phyloP scores from a whole-genome alignment of 208 protist genomes.

The Leishmania martiniquensis region DNA sequence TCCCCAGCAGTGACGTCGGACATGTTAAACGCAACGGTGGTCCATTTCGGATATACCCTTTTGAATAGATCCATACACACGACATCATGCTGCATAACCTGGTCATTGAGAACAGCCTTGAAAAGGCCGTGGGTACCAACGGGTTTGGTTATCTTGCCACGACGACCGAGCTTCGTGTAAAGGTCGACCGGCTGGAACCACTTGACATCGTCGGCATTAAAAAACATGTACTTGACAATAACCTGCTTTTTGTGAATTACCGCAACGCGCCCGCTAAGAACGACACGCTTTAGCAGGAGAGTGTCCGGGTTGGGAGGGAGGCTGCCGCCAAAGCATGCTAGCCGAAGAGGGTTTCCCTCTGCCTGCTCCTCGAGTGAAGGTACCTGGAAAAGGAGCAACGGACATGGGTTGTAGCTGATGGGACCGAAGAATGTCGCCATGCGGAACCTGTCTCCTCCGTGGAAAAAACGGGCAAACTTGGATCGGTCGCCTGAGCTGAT shows the following conservation, averaged over 20 bases:
- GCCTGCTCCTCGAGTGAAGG: constrained; percentile 84
- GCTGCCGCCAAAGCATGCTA: constrained; percentile 79
- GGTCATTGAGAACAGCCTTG: constrained; percentile 96
- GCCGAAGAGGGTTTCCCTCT: constrained; percentile 65
- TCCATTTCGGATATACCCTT: constrained; percentile 95
- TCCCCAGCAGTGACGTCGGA: constrained; percentile 44
- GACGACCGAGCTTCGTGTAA: constrained; percentile 94
- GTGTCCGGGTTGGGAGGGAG: constrained; percentile 85
- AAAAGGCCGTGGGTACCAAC: constrained; percentile 97
- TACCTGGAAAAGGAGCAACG: constrained; percentile 86
- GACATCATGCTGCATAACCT: constrained; percentile 95
- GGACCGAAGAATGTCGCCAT: constrained; percentile 89
- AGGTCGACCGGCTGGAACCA: constrained; percentile 98
- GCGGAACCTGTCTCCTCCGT: constrained; percentile 78
- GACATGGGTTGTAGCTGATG: constrained; percentile 86
- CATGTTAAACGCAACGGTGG: constrained; percentile 79
- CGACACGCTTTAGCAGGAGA: constrained; percentile 79
- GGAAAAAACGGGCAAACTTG: constrained; percentile 88
- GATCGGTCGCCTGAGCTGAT: constrained; percentile 79
- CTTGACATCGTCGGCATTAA: constrained; percentile 95
- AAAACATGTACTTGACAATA: constrained; percentile 96
- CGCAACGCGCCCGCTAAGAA: constrained; percentile 80
- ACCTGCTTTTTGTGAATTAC: constrained; percentile 93
- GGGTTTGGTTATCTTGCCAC: constrained; percentile 95
- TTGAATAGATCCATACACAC: constrained; percentile 98